Evolutionary conservation across 441 rosid genomes (phyloP), one percentile per base, ranked within the genome.

Genomic region (Euphorbia celastroides): DNA sequence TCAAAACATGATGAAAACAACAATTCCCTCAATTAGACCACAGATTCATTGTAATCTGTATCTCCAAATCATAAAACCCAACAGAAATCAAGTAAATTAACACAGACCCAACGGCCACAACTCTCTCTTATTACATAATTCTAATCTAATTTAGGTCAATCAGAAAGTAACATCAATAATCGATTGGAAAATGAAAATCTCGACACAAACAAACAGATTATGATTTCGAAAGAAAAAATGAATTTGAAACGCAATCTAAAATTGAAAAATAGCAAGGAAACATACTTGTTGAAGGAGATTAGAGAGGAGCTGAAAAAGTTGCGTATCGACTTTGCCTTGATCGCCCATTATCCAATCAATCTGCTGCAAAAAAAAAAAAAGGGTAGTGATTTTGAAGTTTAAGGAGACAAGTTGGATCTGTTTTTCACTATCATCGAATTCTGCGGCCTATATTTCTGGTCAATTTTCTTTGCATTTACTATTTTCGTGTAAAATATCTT

Each of bases 251-350:
- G 3, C n/a, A n/a, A n/a, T n/a, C n/a, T n/a, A n/a, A 19, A 44
- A 44, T 12, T 44, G 2, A 19, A 52, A 22, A 65, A 20, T 65
- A 50, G 60, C 59, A 57, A 31, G 19, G 30, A 32, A 36, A 83
- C 91, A 77, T 3, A 71, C 78, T 59, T 88, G 87, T 57, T 88
- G 93, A 3, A 91, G 82, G 66, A 88, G 88, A 76, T 74, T 70
- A 22, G 88, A 81, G 25, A 91, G 93, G 63, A 88, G 89, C 72
- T 82, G 78, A 72, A 88, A 87, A 23, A 91, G 79, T 76, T 86
- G 90, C 1, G 84, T 80, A 64, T 91, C 97, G 6, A 86, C 68
- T 75, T 75, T 84, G 5, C 82, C 82, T 19, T 60, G 83, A 34
- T 52, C 60, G 16, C 70, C 77, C 77, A 77, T 77, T n/a, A n/a